A percentile compares a stretch with the other conserved stretches of the same genome.
Evolutionary conservation across 805 yeast genomes (phyloP).

Genomic region (Suhomyces tanzawaensis): DNA sequence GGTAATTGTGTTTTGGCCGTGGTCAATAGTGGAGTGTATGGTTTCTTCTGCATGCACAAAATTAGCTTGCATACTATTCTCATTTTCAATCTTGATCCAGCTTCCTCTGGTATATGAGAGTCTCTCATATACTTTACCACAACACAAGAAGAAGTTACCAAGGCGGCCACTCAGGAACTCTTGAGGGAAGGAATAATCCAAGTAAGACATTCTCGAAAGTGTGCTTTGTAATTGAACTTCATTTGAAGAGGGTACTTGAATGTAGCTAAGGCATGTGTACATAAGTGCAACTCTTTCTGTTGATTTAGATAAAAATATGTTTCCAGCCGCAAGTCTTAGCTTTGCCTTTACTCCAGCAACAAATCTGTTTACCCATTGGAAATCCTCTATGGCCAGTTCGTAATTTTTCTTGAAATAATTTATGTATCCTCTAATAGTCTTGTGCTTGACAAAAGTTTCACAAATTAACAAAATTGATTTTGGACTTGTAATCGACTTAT

Average conservation of each 20-base stretch:
- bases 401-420: constrained; percentile 15
- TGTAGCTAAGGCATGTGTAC: constrained; percentile 2
- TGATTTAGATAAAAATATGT: background rate
- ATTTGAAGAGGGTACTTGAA: background rate
- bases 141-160: constrained; percentile 14
- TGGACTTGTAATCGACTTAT: background rate
- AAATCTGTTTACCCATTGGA: constrained; percentile 19
- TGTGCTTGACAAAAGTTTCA: constrained; percentile 14
- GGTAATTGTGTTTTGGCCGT: background rate
- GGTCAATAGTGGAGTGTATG: background rate
- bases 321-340: background rate
- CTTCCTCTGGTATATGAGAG: constrained; percentile 12
- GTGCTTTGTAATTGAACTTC: background rate
- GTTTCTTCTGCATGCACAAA: too few species aligned
- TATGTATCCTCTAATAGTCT: constrained; percentile 18
- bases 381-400: constrained; percentile 13
- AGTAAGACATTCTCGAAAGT: background rate
- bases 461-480: background rate
- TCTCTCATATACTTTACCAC: constrained; percentile 22
- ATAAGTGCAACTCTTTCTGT: constrained; percentile 4
- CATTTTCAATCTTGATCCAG: constrained; percentile 7
- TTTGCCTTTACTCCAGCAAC: constrained; percentile 7
- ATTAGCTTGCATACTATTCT: constrained; percentile 2
- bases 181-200: background rate
- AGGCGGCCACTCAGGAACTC: constrained; percentile 2